Evolutionary conservation across 805 yeast genomes (phyloP).

Genomic region (Clavispora fructus): DNA sequence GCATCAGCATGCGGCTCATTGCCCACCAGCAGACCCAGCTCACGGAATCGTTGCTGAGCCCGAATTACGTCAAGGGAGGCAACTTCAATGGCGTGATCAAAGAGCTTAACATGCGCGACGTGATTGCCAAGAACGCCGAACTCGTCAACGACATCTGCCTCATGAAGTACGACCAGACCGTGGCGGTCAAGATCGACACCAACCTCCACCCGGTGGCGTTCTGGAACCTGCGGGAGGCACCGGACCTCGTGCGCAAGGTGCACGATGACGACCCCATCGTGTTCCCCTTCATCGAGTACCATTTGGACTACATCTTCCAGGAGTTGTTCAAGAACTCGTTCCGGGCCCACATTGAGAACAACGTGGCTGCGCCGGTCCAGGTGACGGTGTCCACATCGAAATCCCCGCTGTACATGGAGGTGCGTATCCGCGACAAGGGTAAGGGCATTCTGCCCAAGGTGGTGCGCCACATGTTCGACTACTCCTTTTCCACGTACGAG

Average conservation of each 20-base stretch:
- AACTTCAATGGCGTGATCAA: conserved; percentile 53
- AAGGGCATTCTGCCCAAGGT: conserved; percentile 76
- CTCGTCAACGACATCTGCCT: conserved; percentile 80
- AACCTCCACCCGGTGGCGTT: conserved; percentile 23
- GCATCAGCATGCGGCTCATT: conserved; percentile 80
- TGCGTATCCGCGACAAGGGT: conserved; percentile 81
- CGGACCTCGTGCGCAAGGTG: conserved; percentile 5
- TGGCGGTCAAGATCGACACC: conserved; percentile 52
- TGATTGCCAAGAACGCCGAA: conserved; percentile 60
- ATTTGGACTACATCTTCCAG: conserved; percentile 79
- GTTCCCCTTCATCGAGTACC: conserved; percentile 83
- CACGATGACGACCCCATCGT: conserved; percentile 45
- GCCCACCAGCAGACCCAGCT: conserved; percentile 81
- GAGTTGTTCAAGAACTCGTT: conserved; percentile 85
- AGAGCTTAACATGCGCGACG: conserved; percentile 55
- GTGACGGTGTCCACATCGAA: conserved; percentile 34
- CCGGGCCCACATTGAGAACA: conserved; percentile 79
- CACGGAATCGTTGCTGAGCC: conserved; percentile 36
- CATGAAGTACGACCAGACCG: conserved; percentile 75
- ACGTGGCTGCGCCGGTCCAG: conserved; percentile 33
- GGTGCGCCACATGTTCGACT: conserved; percentile 70
- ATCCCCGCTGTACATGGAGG: conserved; percentile 45
- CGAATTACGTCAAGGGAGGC: conserved; percentile 54
- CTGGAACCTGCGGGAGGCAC: conserved; percentile 25
- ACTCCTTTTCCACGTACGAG: conserved; percentile 78